These are phyloP conservation scores for Verticillium albo-atrum DNA, from an alignment of 2,329 filamentous ascomycete species.

Conservation along the genomic window DNA sequence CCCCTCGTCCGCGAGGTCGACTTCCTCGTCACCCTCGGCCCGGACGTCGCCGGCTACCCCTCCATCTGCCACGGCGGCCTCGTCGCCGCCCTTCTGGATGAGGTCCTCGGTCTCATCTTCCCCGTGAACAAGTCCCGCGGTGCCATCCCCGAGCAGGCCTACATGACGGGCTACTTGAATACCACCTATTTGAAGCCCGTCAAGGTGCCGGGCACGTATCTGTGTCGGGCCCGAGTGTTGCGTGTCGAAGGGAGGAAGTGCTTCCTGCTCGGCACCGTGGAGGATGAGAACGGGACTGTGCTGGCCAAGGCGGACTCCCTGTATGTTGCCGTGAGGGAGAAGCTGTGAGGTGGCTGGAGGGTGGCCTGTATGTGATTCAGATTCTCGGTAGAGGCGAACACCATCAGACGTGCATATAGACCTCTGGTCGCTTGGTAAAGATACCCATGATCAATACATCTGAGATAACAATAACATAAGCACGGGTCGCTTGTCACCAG, in stretches of 20 bases:
- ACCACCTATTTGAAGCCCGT: constrained; percentile 29
- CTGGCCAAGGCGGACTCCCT: constrained; percentile 21
- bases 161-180: constrained; percentile 29
- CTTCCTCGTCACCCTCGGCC: constrained; percentile 26
- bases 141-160: constrained; percentile 17
- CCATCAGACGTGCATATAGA: too few relatives aligned
- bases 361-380: not conserved
- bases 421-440: too few relatives aligned
- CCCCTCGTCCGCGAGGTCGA: constrained; percentile 22
- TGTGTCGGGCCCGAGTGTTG: constrained; percentile 25
- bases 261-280: constrained; percentile 24
- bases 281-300: constrained; percentile 21
- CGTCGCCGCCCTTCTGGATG: constrained; percentile 30
- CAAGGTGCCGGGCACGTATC: constrained; percentile 22
- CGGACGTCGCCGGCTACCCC: constrained; percentile 26
- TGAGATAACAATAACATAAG: too few relatives aligned
- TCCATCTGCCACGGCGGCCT: constrained; percentile 32
- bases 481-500: too few relatives aligned
- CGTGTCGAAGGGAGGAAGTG: constrained; percentile 28
- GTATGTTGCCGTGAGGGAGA: constrained; percentile 8
- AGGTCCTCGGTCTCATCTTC: constrained; percentile 29
- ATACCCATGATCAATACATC: too few relatives aligned
- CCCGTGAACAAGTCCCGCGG: constrained; percentile 29
- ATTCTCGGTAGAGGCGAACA: too few relatives aligned
- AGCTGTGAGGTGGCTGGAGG: constrained; percentile 7